Evolutionary conservation across 225 moss, liverwort and hornwort genomes (phyloP).

Genomic region (Thuidium tamariscinum): DNA sequence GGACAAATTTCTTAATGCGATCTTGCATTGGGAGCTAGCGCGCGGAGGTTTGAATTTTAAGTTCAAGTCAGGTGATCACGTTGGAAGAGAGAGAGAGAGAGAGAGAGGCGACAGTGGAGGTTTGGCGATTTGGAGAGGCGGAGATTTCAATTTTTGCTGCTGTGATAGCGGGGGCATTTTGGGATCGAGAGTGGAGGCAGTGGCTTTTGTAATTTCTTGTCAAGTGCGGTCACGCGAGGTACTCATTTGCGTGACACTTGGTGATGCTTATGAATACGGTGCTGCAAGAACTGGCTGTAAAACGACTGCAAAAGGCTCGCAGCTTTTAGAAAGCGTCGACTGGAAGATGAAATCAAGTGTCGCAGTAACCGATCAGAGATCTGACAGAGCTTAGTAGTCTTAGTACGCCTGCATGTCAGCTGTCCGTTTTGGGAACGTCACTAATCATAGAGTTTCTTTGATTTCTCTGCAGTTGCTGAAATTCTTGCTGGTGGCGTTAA

Average conservation of each 20-base stretch:
- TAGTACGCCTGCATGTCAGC: conserved; percentile 1
- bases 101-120: not conserved
- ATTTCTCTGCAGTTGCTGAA: not conserved
- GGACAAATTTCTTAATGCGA: not conserved
- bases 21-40: not conserved
- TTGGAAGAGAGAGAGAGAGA: not conserved
- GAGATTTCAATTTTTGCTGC: not conserved
- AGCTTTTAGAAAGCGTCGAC: not conserved
- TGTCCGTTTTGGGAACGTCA: not conserved
- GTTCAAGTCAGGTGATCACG: not conserved
- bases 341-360: conserved; percentile 1
- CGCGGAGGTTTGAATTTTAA: not conserved
- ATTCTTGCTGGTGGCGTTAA: not conserved
- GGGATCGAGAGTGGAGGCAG: not conserved
- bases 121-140: not conserved
- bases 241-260: not conserved
- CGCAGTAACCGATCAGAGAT: not conserved
- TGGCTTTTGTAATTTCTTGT: not conserved
- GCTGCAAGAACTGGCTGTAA: not conserved
- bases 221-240: not conserved
- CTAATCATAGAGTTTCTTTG: not conserved
- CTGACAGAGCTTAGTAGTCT: not conserved
- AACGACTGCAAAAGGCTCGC: not conserved
- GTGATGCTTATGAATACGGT: not conserved
- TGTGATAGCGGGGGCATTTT: not conserved